Evolutionary conservation across 371 early-diverging fungal species (phyloP).

Genomic region (Actinomucor elegans): DNA sequence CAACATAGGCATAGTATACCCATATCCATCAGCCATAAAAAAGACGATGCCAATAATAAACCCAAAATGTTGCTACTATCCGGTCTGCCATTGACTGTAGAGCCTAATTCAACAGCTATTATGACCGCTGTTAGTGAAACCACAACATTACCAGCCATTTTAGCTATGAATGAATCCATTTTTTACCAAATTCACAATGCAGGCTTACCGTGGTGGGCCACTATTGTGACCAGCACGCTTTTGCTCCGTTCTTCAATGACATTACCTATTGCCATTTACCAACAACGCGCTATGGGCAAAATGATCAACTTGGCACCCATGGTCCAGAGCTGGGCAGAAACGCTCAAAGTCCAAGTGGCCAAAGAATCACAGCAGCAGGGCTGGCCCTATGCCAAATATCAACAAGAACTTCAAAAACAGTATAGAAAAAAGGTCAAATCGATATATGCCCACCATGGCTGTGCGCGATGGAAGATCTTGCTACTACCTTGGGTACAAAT

Average conservation of each 20-base stretch:
- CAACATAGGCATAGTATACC: too few species aligned
- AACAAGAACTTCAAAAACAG: conserved; percentile 50
- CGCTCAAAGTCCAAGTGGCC: conserved; percentile 52
- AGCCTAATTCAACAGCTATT: background rate
- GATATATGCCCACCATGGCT: conserved; percentile 62
- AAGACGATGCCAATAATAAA: too few species aligned
- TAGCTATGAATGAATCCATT: conserved; percentile 47
- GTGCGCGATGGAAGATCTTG: conserved; percentile 64
- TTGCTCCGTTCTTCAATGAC: conserved; percentile 63
- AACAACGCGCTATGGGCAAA: conserved; percentile 60
- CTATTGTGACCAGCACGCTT: conserved; percentile 63
- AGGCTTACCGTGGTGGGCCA: conserved; percentile 72
- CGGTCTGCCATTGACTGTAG: too few species aligned
- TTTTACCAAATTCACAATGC: conserved; percentile 42
- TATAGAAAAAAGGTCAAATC: conserved; percentile 56
- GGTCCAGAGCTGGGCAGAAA: conserved; percentile 64
- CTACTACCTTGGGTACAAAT: conserved; percentile 74
- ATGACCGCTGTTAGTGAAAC: background rate
- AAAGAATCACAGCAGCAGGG: conserved; percentile 42
- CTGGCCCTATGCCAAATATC: conserved; percentile 47
- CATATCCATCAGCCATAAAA: too few species aligned
- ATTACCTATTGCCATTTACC: conserved; percentile 74
- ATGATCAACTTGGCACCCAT: conserved; percentile 63
- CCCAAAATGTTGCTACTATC: too few species aligned
- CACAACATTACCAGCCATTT: conserved; percentile 28